These are phyloP conservation scores for Asterochloris erici DNA, from an alignment of 139 green algal genomes.

Conservation along the genomic window DNA sequence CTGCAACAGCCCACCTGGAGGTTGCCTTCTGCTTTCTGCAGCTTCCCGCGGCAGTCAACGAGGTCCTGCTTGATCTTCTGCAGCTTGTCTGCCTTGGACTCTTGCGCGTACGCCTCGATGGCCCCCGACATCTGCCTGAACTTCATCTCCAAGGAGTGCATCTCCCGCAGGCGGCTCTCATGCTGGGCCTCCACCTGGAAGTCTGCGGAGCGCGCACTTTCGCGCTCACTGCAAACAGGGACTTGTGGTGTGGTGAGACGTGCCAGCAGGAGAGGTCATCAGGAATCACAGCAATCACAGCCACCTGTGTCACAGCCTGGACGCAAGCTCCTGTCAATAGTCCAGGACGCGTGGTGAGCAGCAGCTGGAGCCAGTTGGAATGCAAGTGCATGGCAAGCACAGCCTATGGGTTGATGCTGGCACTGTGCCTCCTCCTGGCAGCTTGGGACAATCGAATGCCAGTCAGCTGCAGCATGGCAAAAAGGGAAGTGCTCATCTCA, in stretches of 20 bases:
- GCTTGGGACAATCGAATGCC: no score
- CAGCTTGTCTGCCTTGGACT: conserved; percentile 30
- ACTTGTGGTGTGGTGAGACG: not conserved
- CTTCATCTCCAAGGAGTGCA: conserved; percentile 33
- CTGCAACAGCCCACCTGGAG: conserved; percentile 9
- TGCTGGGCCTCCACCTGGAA: conserved; percentile 20
- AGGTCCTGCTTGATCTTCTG: conserved; percentile 5
- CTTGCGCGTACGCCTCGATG: conserved; percentile 27
- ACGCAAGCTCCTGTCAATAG: no score
- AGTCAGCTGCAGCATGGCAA: no score
- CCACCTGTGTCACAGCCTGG: no score
- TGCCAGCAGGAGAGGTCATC: no score
- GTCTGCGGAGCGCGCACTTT: conserved; percentile 17
- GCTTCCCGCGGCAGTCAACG: conserved; percentile 8
- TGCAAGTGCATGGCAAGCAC: no score
- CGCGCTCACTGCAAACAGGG: conserved; percentile 28
- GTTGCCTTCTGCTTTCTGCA: conserved; percentile 12
- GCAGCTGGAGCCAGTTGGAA: no score
- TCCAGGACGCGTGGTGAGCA: no score
- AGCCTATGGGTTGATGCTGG: no score
- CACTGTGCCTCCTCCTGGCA: no score
- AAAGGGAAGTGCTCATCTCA: no score
- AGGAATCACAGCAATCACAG: no score
- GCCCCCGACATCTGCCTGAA: conserved; percentile 30
- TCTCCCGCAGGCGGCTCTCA: conserved; percentile 29